phyloP scores from a whole-genome alignment of 2,329 filamentous ascomycete genomes.

The Colletotrichum cereale region DNA sequence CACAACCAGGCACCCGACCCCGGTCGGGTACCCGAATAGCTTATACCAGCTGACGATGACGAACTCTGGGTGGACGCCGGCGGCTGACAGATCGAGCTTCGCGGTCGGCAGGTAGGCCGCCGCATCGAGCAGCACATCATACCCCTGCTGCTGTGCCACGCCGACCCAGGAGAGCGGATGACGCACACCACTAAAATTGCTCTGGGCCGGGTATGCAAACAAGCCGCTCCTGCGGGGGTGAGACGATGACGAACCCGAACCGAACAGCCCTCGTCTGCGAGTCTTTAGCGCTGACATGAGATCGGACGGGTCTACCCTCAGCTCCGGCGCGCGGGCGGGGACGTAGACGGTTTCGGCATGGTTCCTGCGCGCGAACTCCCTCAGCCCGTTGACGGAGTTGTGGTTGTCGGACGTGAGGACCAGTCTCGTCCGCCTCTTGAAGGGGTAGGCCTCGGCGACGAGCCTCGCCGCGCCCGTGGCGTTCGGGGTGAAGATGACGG shows the following conservation, averaged over 20 bases:
- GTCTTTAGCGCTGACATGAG: slow-evolving; percentile 44
- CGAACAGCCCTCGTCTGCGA: slow-evolving; percentile 23
- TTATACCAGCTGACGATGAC: slow-evolving; percentile 57
- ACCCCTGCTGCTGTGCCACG: slow-evolving; percentile 52
- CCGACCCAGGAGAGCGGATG: slow-evolving; percentile 54
- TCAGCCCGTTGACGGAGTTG: slow-evolving; percentile 56
- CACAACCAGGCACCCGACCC: slow-evolving; percentile 55
- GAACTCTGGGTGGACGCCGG: slow-evolving; percentile 52
- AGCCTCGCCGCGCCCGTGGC: slow-evolving; percentile 55
- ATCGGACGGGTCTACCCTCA: slow-evolving; percentile 46
- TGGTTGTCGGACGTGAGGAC: slow-evolving; percentile 57
- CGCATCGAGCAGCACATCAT: slow-evolving; percentile 56
- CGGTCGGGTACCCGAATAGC: slow-evolving; percentile 57
- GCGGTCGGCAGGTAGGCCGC: slow-evolving; percentile 55
- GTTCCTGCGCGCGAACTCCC: slow-evolving; percentile 50
- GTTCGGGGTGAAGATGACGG: slow-evolving; percentile 56
- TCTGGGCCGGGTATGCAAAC: slow-evolving; percentile 61
- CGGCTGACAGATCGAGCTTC: slow-evolving; percentile 49
- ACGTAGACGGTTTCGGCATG: slow-evolving; percentile 49
- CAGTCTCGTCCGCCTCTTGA: slow-evolving; percentile 43
- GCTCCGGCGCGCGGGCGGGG: slow-evolving; percentile 44
- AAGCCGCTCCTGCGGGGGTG: slow-evolving; percentile 45
- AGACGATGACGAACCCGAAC: background rate
- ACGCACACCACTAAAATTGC: slow-evolving; percentile 58
- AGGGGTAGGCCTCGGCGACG: slow-evolving; percentile 55